These are phyloP conservation scores for Alternaria sp. DNA, from an alignment of 2,329 filamentous ascomycete genomes.

Conservation along the genomic window DNA sequence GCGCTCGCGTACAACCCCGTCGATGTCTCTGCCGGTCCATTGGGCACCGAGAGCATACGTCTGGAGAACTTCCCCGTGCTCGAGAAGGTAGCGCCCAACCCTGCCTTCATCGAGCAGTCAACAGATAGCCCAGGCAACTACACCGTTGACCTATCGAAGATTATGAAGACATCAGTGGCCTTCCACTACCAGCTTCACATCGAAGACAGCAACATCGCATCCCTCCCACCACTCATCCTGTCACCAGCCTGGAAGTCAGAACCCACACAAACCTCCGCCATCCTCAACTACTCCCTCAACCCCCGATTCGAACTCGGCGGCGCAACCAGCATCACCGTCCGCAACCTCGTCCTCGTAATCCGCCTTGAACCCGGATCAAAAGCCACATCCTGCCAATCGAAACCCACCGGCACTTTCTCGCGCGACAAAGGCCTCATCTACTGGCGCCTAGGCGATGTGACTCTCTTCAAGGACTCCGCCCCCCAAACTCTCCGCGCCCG, in stretches of 20 bases:
- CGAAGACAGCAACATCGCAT: slow-evolving; percentile 59
- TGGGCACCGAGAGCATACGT: slow-evolving; percentile 69
- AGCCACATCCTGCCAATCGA: slow-evolving; percentile 73
- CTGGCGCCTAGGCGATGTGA: slow-evolving; percentile 81
- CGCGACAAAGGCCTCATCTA: slow-evolving; percentile 79
- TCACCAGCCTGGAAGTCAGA: slow-evolving; percentile 83
- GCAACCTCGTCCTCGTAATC: slow-evolving; percentile 77
- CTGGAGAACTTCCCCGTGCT: slow-evolving; percentile 88
- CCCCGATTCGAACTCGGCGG: slow-evolving; percentile 62
- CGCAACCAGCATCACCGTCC: slow-evolving; percentile 62
- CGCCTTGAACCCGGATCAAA: slow-evolving; percentile 69
- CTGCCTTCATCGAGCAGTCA: slow-evolving; percentile 80
- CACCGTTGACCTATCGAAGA: slow-evolving; percentile 72
- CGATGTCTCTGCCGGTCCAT: slow-evolving; percentile 50
- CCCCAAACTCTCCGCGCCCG: slow-evolving; percentile 82
- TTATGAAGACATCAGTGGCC: slow-evolving; percentile 75
- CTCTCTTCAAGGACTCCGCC: slow-evolving; percentile 61
- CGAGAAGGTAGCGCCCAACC: slow-evolving; percentile 92
- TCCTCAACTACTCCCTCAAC: slow-evolving; percentile 85
- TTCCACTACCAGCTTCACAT: slow-evolving; percentile 92
- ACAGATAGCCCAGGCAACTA: slow-evolving; percentile 78
- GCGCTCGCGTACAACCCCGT: slow-evolving; percentile 80
- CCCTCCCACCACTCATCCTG: slow-evolving; percentile 75
- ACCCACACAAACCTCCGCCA: slow-evolving; percentile 81
- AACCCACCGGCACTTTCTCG: slow-evolving; percentile 78